These are phyloP conservation scores for Melastoma malabathricum DNA, from an alignment of 345 rosid species.

Conservation along the genomic window DNA sequence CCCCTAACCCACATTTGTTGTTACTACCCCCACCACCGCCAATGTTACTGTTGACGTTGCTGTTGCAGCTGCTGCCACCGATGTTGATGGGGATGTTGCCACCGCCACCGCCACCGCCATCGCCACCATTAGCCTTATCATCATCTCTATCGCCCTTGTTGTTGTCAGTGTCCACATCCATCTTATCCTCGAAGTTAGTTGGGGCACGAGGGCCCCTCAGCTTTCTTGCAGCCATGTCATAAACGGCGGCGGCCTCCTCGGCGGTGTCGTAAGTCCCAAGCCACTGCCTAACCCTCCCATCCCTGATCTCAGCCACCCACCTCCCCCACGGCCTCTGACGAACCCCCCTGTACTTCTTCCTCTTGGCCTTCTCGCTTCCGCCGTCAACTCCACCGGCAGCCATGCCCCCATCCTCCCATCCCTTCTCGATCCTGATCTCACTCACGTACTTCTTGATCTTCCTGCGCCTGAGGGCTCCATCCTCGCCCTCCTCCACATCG, in stretches of 20 bases:
- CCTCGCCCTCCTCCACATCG: slow-evolving; percentile 10
- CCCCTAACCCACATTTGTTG: slow-evolving; percentile 10
- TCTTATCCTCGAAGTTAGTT: slow-evolving; percentile 15
- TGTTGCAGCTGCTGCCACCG: too few relatives aligned
- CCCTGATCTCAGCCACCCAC: slow-evolving; percentile 37
- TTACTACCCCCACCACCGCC: neutral
- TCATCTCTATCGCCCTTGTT: too few relatives aligned
- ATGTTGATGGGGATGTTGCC: too few relatives aligned
- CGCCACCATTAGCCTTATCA: too few relatives aligned
- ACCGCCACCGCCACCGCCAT: too few relatives aligned
- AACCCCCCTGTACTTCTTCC: slow-evolving; percentile 28
- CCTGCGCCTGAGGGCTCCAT: slow-evolving; percentile 4
- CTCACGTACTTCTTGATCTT: slow-evolving; percentile 17
- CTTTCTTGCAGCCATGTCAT: slow-evolving; percentile 21
- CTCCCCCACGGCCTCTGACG: slow-evolving; percentile 32
- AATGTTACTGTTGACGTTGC: too few relatives aligned
- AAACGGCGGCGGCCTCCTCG: slow-evolving; percentile 28
- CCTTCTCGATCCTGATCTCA: slow-evolving; percentile 18
- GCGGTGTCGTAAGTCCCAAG: slow-evolving; percentile 30
- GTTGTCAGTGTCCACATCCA: too few relatives aligned
- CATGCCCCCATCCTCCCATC: slow-evolving; percentile 3
- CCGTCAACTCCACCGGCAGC: slow-evolving; percentile 6
- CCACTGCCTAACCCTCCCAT: slow-evolving; percentile 19
- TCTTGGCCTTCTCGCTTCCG: slow-evolving; percentile 7
- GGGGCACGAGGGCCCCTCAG: slow-evolving; percentile 25